Conservation (phyloP, 768 basidiomycete genomes). For the Pholiota microspora region DNA sequence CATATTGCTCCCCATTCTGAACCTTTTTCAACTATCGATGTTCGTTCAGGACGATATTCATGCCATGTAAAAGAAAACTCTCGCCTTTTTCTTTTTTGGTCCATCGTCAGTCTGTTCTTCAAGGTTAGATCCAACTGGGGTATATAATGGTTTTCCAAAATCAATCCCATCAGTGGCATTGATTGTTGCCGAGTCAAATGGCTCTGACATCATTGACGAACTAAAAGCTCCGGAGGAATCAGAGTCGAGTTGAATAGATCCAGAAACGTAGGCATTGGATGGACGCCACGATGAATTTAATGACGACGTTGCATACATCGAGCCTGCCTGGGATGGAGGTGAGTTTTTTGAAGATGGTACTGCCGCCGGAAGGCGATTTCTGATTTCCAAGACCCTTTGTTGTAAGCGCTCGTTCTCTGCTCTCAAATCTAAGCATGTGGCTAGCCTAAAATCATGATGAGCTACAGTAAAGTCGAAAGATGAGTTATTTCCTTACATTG, state of each 20-base stretch:
- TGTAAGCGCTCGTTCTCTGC: slow-evolving; percentile 82
- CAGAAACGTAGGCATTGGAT: neutral
- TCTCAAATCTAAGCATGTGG: slow-evolving; percentile 80
- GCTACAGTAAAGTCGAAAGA: neutral
- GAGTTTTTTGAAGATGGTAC: slow-evolving; percentile 21
- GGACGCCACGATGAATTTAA: slow-evolving; percentile 16
- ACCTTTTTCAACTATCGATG: slow-evolving; percentile 43
- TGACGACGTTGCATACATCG: slow-evolving; percentile 37
- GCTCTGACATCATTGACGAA: neutral
- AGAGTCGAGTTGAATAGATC: neutral
- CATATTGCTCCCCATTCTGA: slow-evolving; percentile 63
- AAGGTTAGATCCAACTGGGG: slow-evolving; percentile 9
- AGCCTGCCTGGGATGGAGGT: slow-evolving; percentile 20
- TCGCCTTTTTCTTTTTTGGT: slow-evolving; percentile 64
- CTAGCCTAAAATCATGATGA: slow-evolving; percentile 43
- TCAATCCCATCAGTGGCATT: slow-evolving; percentile 2
- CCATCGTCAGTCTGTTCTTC: slow-evolving; percentile 52
- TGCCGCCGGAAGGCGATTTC: slow-evolving; percentile 26
- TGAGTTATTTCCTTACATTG: slow-evolving; percentile 45
- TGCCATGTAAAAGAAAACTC: neutral
- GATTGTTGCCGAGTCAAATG: neutral
- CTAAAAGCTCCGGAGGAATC: neutral
- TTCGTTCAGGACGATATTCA: neutral
- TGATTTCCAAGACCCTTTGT: slow-evolving; percentile 49
- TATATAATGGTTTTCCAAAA: slow-evolving; percentile 14